Conservation (phyloP, 2,329 filamentous ascomycete genomes). For the Aspergillus tamarii region DNA sequence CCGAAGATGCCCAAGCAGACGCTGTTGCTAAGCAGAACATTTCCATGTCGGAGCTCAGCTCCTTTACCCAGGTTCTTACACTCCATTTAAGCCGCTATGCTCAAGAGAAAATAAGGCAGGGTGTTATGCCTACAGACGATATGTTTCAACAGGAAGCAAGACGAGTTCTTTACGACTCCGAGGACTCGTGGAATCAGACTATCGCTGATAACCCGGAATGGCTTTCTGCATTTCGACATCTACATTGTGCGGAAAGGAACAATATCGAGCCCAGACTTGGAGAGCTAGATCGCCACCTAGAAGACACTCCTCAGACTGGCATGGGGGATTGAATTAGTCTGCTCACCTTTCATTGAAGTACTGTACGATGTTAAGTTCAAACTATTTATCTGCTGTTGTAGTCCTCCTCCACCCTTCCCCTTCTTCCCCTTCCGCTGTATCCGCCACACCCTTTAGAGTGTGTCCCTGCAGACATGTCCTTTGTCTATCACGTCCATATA, state of each 20-base stretch:
- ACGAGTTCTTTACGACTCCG: slow-evolving; percentile 51
- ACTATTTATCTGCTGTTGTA: not conserved
- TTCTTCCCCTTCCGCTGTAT: not conserved
- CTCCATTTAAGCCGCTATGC: slow-evolving; percentile 24
- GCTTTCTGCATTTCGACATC: slow-evolving; percentile 23
- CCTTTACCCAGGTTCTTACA: slow-evolving; percentile 22
- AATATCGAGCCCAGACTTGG: no score
- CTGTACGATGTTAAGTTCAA: not conserved
- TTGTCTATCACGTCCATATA: no score
- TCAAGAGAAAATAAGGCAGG: slow-evolving; percentile 13
- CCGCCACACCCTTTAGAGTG: no score
- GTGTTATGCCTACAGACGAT: slow-evolving; percentile 49
- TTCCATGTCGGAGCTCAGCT: slow-evolving; percentile 7
- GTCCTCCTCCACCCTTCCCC: not conserved
- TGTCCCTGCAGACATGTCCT: no score
- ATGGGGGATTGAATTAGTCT: not conserved
- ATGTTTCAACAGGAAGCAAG: slow-evolving; percentile 54
- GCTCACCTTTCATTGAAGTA: not conserved
- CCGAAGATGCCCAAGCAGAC: not conserved
- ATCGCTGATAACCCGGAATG: slow-evolving; percentile 30
- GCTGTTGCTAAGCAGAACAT: not conserved
- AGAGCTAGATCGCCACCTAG: not conserved
- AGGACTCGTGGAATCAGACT: slow-evolving; percentile 53
- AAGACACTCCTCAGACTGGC: not conserved
- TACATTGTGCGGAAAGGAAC: not conserved